phyloP scores from a whole-genome alignment of 768 basidiomycete genomes.

The Pisolithus marmoratus region DNA sequence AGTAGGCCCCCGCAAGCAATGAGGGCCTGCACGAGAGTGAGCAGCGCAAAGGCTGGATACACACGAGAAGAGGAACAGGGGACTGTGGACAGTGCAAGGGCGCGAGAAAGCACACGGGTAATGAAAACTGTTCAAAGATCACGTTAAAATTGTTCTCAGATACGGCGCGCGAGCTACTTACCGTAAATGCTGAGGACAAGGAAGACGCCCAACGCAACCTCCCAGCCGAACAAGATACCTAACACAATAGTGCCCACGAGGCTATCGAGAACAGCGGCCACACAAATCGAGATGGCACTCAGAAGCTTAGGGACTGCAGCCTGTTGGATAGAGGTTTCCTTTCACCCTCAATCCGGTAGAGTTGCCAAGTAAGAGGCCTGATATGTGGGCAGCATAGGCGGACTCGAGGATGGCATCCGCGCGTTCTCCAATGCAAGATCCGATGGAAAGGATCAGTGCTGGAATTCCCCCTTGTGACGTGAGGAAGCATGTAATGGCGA shows the following conservation, averaged over 20 bases:
- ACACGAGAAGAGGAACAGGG: slow-evolving; percentile 6
- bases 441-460: slow-evolving; percentile 65
- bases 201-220: slow-evolving; percentile 60
- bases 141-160: not conserved
- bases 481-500: slow-evolving; percentile 65
- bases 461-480: slow-evolving; percentile 72
- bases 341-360: slow-evolving; percentile 80
- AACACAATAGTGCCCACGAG: slow-evolving; percentile 66
- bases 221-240: slow-evolving; percentile 57
- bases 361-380: slow-evolving; percentile 72
- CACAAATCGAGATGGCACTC: slow-evolving; percentile 47
- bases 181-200: slow-evolving; percentile 71
- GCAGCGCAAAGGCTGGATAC: slow-evolving; percentile 1
- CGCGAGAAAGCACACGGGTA: slow-evolving; percentile 5
- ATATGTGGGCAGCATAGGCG: slow-evolving; percentile 79
- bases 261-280: slow-evolving; percentile 82
- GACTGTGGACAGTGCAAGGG: not conserved
- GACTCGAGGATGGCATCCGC: slow-evolving; percentile 57
- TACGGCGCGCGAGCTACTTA: slow-evolving; percentile 24
- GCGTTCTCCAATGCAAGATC: slow-evolving; percentile 88
- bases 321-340: slow-evolving; percentile 39
- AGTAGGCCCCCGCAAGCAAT: slow-evolving; percentile 81
- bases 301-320: slow-evolving; percentile 13
- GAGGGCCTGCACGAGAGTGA: slow-evolving; percentile 58
- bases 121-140: slow-evolving; percentile 13